Evolutionary conservation across 169 alveolate species (phyloP), one percentile per base, ranked within the genome.

Genomic region (Plasmodium sp.): DNA sequence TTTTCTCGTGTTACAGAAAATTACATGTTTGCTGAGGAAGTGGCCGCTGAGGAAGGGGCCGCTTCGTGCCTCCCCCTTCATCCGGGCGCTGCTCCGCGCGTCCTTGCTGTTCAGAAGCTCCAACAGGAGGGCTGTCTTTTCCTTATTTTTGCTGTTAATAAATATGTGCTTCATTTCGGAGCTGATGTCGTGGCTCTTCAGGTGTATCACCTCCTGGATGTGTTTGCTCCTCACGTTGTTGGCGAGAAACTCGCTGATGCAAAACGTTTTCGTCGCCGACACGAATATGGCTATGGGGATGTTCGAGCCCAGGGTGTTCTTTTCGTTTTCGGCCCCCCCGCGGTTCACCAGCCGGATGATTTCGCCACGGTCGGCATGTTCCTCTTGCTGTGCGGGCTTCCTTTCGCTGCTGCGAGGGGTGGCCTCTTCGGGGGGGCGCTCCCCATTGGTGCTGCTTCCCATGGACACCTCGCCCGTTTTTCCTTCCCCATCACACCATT

Each of bases 91-190:
- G 62, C 27, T 71, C 58, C 27, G 73, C 41, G 6, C 67, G 43
- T 51, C 62, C 75, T 88, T 88, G 58, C 54, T 80, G 56, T 80
- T 79, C 16, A 88, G 62, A 5, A 91, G 22, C 75, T 91, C 95
- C 36, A 91, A 67, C 39, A 91, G 77, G 39, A 91, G 58, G 18
- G 95, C 45, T n/a, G 83, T 77, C 22, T 91, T 91, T 27, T 91
- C 95, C 74, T 91, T 91, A 71, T 82, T 91, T 72, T 91, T 91
- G 92, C 95, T 91, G 75, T 91, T 91, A 91, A 91, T 91, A 41
- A 91, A 91, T 31, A 91, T 43, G 56, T 91, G 95, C 36, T 91
- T 91, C 48, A 81, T 82, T n/a, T 91, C 83, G 22, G 41, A 71
- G 18, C 86, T 72, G 75, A 82, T 71, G 7, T 91, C 62, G 67